Conservation (phyloP, 148 eudicot genomes). For the Camellia granthamiana region DNA sequence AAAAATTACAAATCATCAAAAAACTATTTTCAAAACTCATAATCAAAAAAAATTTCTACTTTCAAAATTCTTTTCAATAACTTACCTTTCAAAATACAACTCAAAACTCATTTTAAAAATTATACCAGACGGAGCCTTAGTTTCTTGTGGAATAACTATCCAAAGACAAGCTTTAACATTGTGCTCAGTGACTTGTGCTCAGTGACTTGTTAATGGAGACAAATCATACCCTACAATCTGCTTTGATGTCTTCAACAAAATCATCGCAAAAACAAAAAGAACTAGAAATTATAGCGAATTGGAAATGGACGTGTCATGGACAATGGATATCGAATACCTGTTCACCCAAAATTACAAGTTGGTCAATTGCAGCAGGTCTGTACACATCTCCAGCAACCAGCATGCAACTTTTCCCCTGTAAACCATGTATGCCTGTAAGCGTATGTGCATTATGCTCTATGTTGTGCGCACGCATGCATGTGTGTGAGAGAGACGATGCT, state of each 20-base stretch:
- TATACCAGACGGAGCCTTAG: background rate
- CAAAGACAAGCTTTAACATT: background rate
- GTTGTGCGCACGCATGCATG: background rate
- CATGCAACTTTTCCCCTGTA: constrained; percentile 96
- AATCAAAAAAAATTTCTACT: too few species aligned
- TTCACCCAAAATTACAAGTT: constrained; percentile 82
- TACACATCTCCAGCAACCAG: constrained; percentile 97
- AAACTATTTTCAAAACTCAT: too few species aligned
- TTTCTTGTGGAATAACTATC: background rate
- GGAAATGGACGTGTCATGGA: background rate
- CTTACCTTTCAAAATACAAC: too few species aligned
- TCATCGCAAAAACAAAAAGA: background rate
- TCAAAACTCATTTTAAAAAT: background rate
- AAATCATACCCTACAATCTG: background rate
- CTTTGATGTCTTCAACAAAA: background rate
- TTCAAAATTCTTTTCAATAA: too few species aligned
- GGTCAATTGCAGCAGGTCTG: constrained; percentile 99
- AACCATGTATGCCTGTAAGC: background rate
- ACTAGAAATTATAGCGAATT: background rate
- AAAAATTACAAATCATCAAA: too few species aligned
- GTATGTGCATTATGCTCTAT: too few species aligned
- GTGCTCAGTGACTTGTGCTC: constrained; percentile 1
- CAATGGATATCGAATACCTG: constrained; percentile 45
- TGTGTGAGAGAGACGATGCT: background rate
- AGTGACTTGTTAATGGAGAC: constrained; percentile 1